A percentile compares a stretch with the other conserved stretches of the same genome.
Conservation (phyloP, 805 yeast genomes). For the Candida krabiensis region DNA sequence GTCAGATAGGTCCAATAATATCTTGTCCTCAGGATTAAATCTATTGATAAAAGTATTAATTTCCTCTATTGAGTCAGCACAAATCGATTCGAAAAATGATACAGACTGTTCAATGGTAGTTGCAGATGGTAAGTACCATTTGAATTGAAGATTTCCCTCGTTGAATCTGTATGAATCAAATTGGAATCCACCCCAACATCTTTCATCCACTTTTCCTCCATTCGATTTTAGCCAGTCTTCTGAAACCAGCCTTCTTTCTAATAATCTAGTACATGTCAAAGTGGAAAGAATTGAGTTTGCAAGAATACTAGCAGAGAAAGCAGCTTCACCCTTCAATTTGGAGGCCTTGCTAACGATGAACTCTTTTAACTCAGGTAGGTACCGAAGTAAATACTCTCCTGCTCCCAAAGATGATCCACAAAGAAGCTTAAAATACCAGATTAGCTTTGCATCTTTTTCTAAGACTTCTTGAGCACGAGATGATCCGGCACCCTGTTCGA, state of each 20-base stretch:
- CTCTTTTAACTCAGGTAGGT: conserved; percentile 45
- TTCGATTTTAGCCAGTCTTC: conserved; percentile 40
- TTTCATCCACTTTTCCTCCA: conserved; percentile 40
- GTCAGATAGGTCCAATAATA: conserved; percentile 26
- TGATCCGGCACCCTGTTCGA: conserved; percentile 82
- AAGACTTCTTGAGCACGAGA: conserved; percentile 63
- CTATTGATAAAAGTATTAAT: conserved; percentile 53
- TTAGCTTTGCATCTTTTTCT: conserved; percentile 76
- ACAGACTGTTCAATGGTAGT: conserved; percentile 62
- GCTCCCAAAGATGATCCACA: conserved; percentile 73
- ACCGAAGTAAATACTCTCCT: conserved; percentile 45
- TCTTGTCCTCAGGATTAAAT: conserved; percentile 45
- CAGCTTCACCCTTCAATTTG: conserved; percentile 55
- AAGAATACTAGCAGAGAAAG: conserved; percentile 57
- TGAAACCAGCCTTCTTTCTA: conserved; percentile 54
- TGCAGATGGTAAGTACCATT: conserved; percentile 73
- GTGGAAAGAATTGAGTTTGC: conserved; percentile 63
- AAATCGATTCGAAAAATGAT: conserved; percentile 51
- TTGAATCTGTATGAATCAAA: conserved; percentile 52
- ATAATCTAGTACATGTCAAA: conserved; percentile 57
- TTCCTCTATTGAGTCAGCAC: conserved; percentile 42
- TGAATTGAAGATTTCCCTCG: conserved; percentile 49
- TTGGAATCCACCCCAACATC: conserved; percentile 77
- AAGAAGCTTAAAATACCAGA: conserved; percentile 67
- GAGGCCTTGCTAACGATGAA: conserved; percentile 49